Evolutionary conservation across 148 eudicot genomes (phyloP).

Genomic region (Silene latifolia): DNA sequence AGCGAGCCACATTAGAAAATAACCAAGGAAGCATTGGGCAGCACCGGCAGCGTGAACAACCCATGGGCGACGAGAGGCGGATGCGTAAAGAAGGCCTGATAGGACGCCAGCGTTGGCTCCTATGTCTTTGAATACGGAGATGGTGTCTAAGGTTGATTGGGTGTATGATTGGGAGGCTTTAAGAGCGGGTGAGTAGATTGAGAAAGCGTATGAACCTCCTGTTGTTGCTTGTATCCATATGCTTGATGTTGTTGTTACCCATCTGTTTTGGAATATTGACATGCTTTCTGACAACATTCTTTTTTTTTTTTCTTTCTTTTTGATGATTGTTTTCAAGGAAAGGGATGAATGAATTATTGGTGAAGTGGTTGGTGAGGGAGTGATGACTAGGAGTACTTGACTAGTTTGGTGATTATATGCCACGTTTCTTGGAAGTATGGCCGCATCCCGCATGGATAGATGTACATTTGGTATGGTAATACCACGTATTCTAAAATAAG

Average conservation of each 20-base stretch:
- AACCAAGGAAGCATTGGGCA: conserved; percentile 69
- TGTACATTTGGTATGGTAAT: no score
- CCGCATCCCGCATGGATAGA: no score
- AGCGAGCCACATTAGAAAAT: conserved; percentile 69
- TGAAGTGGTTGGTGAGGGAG: no score
- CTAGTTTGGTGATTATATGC: no score
- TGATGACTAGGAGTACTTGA: no score
- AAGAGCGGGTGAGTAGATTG: conserved; percentile 67
- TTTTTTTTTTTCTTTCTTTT: no score
- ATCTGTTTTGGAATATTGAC: conserved; percentile 32
- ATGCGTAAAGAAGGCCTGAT: conserved; percentile 77
- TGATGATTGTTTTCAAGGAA: no score
- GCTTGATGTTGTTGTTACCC: conserved; percentile 68
- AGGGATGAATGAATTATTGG: no score
- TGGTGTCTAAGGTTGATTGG: conserved; percentile 81
- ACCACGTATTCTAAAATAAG: no score
- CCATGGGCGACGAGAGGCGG: conserved; percentile 50
- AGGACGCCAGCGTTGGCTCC: conserved; percentile 86
- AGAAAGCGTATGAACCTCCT: conserved; percentile 82
- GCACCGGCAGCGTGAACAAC: conserved; percentile 62
- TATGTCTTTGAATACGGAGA: conserved; percentile 91
- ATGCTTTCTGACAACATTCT: neutral
- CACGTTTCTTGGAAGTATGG: no score
- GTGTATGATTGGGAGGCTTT: conserved; percentile 65
- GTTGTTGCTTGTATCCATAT: conserved; percentile 78